Evolutionary conservation across 2,329 filamentous ascomycete genomes (phyloP).

Genomic region (Curvularia hawaiiensis): DNA sequence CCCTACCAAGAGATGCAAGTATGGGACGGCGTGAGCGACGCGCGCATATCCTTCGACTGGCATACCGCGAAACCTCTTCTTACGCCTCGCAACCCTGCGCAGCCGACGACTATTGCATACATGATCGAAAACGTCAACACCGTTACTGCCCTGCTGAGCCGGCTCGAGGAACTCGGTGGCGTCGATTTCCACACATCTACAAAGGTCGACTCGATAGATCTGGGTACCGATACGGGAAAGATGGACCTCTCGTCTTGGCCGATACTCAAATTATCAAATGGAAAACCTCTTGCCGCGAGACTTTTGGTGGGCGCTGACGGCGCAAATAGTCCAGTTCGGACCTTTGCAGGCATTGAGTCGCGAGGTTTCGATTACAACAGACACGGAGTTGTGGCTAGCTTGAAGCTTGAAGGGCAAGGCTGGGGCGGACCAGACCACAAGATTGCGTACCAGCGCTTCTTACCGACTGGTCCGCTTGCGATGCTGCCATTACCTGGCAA

Average conservation of each 20-base stretch:
- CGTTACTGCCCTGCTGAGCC: conserved; percentile 74
- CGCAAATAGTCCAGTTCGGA: conserved; percentile 89
- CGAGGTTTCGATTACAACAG: conserved; percentile 93
- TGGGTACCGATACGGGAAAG: conserved; percentile 69
- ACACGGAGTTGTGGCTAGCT: conserved; percentile 88
- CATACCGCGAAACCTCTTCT: conserved; percentile 49
- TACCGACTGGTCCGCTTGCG: conserved; percentile 89
- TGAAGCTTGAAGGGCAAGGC: conserved; percentile 67
- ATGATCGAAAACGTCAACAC: conserved; percentile 97
- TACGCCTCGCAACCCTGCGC: conserved; percentile 48
- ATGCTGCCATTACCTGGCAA: conserved; percentile 88
- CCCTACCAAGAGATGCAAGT: conserved; percentile 96
- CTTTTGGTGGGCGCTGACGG: conserved; percentile 93
- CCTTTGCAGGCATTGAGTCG: conserved; percentile 84
- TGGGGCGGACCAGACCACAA: conserved; percentile 56
- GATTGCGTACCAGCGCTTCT: conserved; percentile 92
- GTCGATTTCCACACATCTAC: conserved; percentile 76
- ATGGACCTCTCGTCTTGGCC: conserved; percentile 88
- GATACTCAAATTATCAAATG: conserved; percentile 73
- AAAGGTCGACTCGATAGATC: conserved; percentile 77
- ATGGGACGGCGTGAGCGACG: conserved; percentile 91
- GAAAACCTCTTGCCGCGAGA: conserved; percentile 73
- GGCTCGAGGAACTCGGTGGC: conserved; percentile 70
- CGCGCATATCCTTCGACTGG: conserved; percentile 89
- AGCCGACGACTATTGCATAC: conserved; percentile 75